Base-by-base conservation (phyloP, 345 rosid species). In the Arabis alpina region DNA sequence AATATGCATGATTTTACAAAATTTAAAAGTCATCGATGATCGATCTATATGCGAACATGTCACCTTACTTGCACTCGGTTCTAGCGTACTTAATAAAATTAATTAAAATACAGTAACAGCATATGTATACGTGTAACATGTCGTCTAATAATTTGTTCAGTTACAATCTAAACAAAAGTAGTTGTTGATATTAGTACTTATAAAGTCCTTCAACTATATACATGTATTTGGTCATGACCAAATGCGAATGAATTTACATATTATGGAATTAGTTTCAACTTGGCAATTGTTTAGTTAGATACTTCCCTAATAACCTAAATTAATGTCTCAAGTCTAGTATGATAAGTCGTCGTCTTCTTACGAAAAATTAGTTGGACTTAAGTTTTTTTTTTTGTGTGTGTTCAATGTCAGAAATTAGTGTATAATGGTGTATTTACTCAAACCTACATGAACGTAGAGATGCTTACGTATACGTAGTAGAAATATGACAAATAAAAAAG, bases 291-390 rank as follows among this genome's bases (percentile, higher is more conserved):
- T 10, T 49, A 65, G 36, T 27, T 64, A 36, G 23, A 19, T 19
- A 19, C 23, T 19, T 19, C 23, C 61, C 14, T 50, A 50, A 50
- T 68, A 13, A 56, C 7, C 14, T 2, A 34, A 56, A 56, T 34
- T 27, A 59, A 42, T 59, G 61, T 74, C 34, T 42, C 47, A 42
- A 59, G 56, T 66, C 49, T 28, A 0, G 37, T 44, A 8, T 28
- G 14, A 59, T 43, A 66, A 53, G 67, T 66, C 77, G 54, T 66
- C 45, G 40, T 49, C 28, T 65, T 58, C 54, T 66, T 51, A 51
- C 62, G 73, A 66, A 68, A 74, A 51, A 34, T 43, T 74, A 68
- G 73, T 74, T 73, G 72, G 72, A 66, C 72, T 66, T 73, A n/a
- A 64, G 56, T 61, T 69, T 43, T 4, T 58, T 37, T 34, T 0